phyloP scores from a whole-genome alignment of 108 stramenopile species.

The Nannochloropsis salina region DNA sequence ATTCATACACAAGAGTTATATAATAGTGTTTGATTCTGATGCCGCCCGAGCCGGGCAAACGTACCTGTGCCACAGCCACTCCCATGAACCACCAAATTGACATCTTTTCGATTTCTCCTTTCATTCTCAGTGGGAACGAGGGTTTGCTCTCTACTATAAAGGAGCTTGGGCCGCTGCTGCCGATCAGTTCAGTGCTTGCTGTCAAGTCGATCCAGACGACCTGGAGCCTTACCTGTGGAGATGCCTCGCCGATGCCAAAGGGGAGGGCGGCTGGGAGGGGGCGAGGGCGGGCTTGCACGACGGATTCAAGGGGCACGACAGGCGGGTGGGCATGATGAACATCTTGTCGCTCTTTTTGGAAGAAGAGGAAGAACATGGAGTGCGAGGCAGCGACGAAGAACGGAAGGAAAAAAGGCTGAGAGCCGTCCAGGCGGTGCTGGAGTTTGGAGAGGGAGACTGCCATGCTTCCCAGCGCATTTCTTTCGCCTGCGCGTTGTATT shows the following conservation, averaged over 20 bases:
- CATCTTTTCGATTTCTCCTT: too few relatives aligned
- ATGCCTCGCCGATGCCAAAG: not conserved
- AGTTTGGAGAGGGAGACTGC: not conserved
- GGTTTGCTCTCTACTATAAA: not conserved
- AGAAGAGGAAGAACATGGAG: not conserved
- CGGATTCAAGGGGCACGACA: not conserved
- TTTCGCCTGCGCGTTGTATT: not conserved
- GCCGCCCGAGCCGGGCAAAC: too few relatives aligned
- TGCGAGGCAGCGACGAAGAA: not conserved
- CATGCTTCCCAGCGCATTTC: not conserved
- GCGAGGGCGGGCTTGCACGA: not conserved
- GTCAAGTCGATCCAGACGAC: not conserved
- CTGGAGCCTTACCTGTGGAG: not conserved
- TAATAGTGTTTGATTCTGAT: too few relatives aligned
- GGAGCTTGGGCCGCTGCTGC: not conserved
- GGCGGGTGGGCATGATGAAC: not conserved
- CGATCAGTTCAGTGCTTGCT: not conserved
- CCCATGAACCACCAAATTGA: too few relatives aligned
- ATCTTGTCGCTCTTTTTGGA: not conserved
- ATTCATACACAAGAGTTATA: too few relatives aligned
- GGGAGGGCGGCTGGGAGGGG: not conserved
- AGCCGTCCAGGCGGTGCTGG: not conserved
- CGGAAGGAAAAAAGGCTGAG: not conserved
- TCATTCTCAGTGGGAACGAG: not conserved
- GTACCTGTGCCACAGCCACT: too few relatives aligned